Base-by-base conservation (phyloP, 768 basidiomycete species). In the Rhizopogon vulgaris region DNA sequence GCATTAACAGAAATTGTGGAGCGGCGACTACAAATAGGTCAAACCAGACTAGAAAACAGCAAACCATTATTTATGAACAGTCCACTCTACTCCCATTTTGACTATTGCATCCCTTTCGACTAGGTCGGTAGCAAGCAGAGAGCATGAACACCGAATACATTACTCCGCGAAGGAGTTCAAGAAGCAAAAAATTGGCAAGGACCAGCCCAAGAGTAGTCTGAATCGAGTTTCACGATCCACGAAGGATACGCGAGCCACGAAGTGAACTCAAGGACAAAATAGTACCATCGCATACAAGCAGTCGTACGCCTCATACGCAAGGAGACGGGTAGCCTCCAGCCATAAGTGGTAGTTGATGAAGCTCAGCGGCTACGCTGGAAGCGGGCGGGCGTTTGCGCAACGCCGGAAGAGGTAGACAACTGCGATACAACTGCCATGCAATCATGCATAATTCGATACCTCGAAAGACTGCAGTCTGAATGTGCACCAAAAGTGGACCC, bases 151-250 rank as follows among this genome's bases (percentile, higher is more conserved):
- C 45, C 38, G 17, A 48, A 45, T 24, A 41, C 3, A 32, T 37
- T 5, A 38, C 52, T 36, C 49, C 52, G n/a, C 54, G 28, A 55
- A 55, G 52, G 45, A 52, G 32, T 32, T 36, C 41, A 36, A 38
- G 22, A n/a, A 34, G 17, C 9, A 17, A 41, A 55, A 55, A 55
- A 52, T n/a, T 48, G 22, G 6, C 41, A 50, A 47, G 51, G 46
- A 49, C 46, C 55, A 54, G 55, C 14, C 40, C 47, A 38, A 56
- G 52, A 56, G 48, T 54, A 54, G 53, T 56, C 55, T 56, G 55
- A 54, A 54, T 54, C 48, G 53, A 54, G 53, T 56, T 56, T 54
- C 55, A 15, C 55, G 34, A 18, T 42, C 50, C 51, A 38, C 27
- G 14, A 43, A 54, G 30, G 45, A 47, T 12, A 27, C 42, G 52